phyloP scores from a whole-genome alignment of 108 stramenopile genomes.

The Cyclotella distinguenda region DNA sequence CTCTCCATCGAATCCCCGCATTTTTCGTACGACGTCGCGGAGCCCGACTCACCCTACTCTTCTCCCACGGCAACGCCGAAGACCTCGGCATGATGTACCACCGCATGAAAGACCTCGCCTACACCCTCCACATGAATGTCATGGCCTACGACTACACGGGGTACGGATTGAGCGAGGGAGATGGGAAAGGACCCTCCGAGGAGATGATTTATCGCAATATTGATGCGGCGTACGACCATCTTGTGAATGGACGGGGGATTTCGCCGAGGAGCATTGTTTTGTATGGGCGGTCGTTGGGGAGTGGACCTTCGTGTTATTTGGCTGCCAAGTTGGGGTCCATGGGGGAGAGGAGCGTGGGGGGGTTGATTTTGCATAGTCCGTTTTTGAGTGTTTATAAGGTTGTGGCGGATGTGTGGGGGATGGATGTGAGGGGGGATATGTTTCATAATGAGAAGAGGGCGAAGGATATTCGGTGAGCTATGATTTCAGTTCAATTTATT shows the following conservation, averaged over 20 bases:
- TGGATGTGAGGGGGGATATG: constrained; percentile 44
- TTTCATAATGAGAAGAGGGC: constrained; percentile 55
- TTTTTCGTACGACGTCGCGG: constrained; percentile 46
- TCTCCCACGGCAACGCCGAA: constrained; percentile 78
- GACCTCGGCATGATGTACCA: constrained; percentile 65
- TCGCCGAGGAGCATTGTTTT: constrained; percentile 43
- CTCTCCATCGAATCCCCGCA: constrained; percentile 34
- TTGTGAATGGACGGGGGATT: constrained; percentile 23
- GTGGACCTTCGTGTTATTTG: constrained; percentile 70
- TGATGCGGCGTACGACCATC: constrained; percentile 45
- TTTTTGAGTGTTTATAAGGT: constrained; percentile 54
- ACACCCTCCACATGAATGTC: constrained; percentile 62
- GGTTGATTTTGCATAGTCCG: constrained; percentile 62
- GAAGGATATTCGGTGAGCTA: constrained; percentile 32
- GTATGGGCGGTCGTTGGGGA: constrained; percentile 66
- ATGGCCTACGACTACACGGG: constrained; percentile 85
- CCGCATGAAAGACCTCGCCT: constrained; percentile 52
- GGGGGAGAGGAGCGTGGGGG: constrained; percentile 61
- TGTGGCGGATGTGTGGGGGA: constrained; percentile 39
- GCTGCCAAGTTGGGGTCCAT: constrained; percentile 56
- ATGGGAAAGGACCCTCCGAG: constrained; percentile 31
- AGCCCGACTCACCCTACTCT: constrained; percentile 58
- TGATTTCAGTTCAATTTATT: no score
- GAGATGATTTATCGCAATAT: constrained; percentile 54
- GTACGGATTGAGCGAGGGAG: constrained; percentile 52